A percentile compares a stretch with the other conserved stretches of the same genome.
Conservation (phyloP, 345 rosid genomes). For the Eucalyptus sp. region DNA sequence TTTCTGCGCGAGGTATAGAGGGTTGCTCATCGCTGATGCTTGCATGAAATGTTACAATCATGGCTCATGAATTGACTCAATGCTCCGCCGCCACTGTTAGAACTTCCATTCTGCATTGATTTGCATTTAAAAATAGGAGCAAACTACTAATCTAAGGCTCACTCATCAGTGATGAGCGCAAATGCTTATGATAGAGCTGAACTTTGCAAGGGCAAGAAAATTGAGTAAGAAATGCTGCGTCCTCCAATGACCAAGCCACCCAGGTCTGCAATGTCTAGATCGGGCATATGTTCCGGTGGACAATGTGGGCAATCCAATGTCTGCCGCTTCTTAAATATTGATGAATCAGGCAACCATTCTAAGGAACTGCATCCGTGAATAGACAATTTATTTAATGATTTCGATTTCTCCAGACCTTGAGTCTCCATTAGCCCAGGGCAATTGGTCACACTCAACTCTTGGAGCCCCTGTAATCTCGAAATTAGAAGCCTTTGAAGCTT, state of each 20-base stretch:
- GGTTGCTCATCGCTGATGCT: background rate
- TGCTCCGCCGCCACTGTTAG: background rate
- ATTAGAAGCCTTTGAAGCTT: background rate
- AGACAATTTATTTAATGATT: background rate
- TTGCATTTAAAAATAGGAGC: no score
- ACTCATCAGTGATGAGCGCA: background rate
- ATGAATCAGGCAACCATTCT: background rate
- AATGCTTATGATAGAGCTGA: background rate
- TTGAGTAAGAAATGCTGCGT: background rate
- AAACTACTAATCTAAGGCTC: no score
- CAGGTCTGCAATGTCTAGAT: fast-evolving
- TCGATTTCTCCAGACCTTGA: background rate
- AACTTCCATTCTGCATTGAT: no score
- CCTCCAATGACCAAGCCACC: background rate
- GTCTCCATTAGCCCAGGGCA: background rate
- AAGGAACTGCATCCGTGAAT: background rate
- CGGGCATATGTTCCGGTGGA: background rate
- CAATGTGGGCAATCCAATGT: fast-evolving
- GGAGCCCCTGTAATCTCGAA: background rate
- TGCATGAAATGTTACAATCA: background rate
- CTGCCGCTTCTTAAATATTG: background rate
- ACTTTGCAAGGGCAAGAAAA: background rate
- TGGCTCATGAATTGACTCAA: background rate
- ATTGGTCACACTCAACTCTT: background rate
- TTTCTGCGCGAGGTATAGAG: background rate